Percentiles rank a stretch among this genome's conserved stretches.
phyloP scores from a whole-genome alignment of 441 rosid genomes.

The Corymbia calophylla region DNA sequence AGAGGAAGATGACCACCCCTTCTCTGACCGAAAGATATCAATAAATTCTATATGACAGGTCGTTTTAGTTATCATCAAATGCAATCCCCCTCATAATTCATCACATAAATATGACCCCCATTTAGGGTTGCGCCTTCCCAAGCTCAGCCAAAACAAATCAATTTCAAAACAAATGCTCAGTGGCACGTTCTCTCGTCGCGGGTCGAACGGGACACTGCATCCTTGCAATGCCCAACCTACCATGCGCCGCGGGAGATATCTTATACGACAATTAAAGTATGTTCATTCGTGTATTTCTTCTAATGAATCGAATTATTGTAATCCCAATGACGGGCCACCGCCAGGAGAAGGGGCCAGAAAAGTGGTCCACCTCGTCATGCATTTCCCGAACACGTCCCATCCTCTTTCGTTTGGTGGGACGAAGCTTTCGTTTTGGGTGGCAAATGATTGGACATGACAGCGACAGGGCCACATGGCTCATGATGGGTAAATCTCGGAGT shows the following conservation, averaged over 20 bases:
- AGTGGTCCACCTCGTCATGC: not conserved
- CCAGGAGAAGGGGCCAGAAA: not conserved
- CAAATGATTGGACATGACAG: not conserved
- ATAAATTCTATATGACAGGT: not conserved
- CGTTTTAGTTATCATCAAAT: not conserved
- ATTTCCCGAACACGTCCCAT: not conserved
- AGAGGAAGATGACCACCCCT: not conserved
- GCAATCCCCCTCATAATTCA: not conserved
- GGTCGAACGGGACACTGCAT: not conserved
- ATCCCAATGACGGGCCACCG: not conserved
- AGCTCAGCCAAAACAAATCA: not conserved
- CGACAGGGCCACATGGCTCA: not conserved
- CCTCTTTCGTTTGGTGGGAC: not conserved
- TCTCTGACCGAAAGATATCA: not conserved
- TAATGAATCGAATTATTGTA: not conserved
- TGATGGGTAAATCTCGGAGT: not conserved
- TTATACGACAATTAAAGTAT: not conserved
- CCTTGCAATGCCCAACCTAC: not conserved
- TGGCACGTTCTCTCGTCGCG: not conserved
- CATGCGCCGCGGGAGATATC: not conserved
- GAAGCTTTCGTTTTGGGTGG: not conserved
- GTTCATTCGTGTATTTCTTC: not conserved
- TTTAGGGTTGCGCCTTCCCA: not conserved
- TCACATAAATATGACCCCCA: not conserved
- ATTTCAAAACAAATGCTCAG: rapidly evolving